Conservation (phyloP, 768 basidiomycete species). For the Lentinula sp. region DNA sequence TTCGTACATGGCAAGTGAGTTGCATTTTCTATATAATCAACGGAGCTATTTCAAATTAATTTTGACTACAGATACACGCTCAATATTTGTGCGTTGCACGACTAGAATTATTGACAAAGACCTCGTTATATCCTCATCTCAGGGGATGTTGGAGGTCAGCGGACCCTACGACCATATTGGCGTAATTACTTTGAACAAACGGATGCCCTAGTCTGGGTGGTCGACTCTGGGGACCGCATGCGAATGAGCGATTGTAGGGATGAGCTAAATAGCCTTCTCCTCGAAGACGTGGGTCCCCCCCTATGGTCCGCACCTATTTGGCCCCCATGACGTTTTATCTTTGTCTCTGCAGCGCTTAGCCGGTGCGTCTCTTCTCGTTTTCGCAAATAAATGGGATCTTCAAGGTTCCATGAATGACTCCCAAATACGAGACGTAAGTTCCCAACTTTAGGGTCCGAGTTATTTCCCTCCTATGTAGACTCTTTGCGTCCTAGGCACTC, state of each 20-base stretch:
- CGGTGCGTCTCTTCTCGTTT: constrained; percentile 92
- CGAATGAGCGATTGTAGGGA: constrained; percentile 86
- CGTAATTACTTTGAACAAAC: constrained; percentile 99
- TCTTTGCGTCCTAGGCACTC: constrained; percentile 50
- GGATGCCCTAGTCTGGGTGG: constrained; percentile 97
- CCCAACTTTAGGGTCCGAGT: constrained; percentile 8
- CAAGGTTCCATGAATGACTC: constrained; percentile 74
- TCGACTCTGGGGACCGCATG: constrained; percentile 90
- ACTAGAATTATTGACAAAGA: neutral
- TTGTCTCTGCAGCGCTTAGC: constrained; percentile 61
- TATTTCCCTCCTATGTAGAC: neutral
- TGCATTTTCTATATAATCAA: neutral
- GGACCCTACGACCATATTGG: constrained; percentile 96
- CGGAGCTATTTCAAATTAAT: neutral
- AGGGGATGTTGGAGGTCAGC: constrained; percentile 99
- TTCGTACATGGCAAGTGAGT: constrained; percentile 84
- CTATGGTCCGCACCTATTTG: neutral
- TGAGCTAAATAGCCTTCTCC: constrained; percentile 80
- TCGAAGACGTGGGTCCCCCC: constrained; percentile 74
- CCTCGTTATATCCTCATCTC: constrained; percentile 6
- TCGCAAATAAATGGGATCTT: constrained; percentile 98
- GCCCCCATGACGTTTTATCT: neutral
- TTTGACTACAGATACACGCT: constrained; percentile 54
- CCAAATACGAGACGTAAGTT: constrained; percentile 79
- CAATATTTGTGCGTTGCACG: constrained; percentile 60